Conservation (phyloP, 139 green algal genomes). For the Raphidocelis subcapitata region DNA sequence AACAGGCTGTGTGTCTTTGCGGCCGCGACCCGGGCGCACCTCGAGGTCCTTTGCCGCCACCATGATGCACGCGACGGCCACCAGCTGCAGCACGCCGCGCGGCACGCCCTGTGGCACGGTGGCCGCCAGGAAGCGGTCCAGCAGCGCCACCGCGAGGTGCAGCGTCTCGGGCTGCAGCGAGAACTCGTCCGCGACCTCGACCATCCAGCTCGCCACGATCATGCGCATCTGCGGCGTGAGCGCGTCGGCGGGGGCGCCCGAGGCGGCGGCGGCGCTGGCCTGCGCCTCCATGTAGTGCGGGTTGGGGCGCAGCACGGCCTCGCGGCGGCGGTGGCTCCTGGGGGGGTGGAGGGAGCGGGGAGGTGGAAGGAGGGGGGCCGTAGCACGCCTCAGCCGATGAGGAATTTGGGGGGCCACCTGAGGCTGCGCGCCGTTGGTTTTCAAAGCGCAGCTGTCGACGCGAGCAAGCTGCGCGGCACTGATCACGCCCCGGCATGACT, state of each 20-base stretch:
- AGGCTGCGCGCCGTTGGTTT: too few species aligned
- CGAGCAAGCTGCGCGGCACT: too few species aligned
- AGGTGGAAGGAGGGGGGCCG: too few species aligned
- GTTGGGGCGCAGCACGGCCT: not conserved
- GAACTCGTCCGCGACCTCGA: conserved; percentile 46
- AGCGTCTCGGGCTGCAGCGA: conserved; percentile 54
- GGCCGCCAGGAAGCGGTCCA: conserved; percentile 54
- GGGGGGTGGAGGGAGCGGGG: too few species aligned
- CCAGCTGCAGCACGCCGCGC: conserved; percentile 53
- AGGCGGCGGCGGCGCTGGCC: not conserved
- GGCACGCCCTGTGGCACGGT: conserved; percentile 30
- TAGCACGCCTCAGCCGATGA: too few species aligned
- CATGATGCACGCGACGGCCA: conserved; percentile 53
- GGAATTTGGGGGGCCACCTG: too few species aligned
- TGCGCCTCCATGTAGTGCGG: conserved; percentile 3
- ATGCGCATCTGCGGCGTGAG: conserved; percentile 43
- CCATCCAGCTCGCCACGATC: conserved; percentile 50
- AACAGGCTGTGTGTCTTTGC: too few species aligned
- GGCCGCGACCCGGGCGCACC: conserved; percentile 16
- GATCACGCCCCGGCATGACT: too few species aligned
- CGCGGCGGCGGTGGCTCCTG: conserved; percentile 8
- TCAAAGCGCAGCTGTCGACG: too few species aligned
- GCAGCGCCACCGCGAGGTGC: conserved; percentile 29
- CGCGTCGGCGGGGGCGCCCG: not conserved
- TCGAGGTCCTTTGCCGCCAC: conserved; percentile 59